phyloP scores from a whole-genome alignment of 139 green algal species.

The Chlamydomonas applanata region DNA sequence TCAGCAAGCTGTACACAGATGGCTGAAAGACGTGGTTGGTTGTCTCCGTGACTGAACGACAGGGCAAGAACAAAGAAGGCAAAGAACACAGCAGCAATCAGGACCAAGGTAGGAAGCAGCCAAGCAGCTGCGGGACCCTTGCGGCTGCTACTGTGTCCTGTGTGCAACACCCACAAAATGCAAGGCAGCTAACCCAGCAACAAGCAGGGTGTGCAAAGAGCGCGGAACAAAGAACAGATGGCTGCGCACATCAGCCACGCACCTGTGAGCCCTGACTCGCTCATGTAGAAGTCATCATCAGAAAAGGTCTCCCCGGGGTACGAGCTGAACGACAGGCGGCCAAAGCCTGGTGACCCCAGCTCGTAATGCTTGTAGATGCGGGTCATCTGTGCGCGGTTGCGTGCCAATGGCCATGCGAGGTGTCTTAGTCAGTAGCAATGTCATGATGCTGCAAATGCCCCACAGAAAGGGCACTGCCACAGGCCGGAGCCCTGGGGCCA shows the following conservation, averaged over 20 bases:
- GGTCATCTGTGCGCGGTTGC: constrained; percentile 43
- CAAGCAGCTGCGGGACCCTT: too few species aligned
- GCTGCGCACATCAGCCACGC: background rate
- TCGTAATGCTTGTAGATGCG: constrained; percentile 79
- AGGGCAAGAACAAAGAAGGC: constrained; percentile 14
- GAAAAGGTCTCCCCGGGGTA: constrained; percentile 58
- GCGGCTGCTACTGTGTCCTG: too few species aligned
- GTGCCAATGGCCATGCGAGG: background rate
- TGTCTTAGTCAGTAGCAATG: too few species aligned
- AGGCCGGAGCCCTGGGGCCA: too few species aligned
- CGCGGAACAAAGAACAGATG: background rate
- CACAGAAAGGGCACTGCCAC: too few species aligned
- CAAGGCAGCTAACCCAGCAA: constrained; percentile 39
- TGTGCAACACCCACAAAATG: too few species aligned
- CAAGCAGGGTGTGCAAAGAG: constrained; percentile 40
- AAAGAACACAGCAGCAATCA: constrained; percentile 42
- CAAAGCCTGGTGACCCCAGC: constrained; percentile 19
- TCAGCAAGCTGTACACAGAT: constrained; percentile 14
- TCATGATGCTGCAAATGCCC: too few species aligned
- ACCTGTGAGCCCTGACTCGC: constrained; percentile 42
- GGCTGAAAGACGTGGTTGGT: constrained; percentile 68
- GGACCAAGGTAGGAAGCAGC: constrained; percentile 43
- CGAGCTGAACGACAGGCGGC: constrained; percentile 54
- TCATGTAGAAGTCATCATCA: constrained; percentile 68
- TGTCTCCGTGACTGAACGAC: constrained; percentile 41